Evolutionary conservation across 208 protist genomes (phyloP), one percentile per base, ranked within the genome.

Genomic region (Leishmania aethiopica): DNA sequence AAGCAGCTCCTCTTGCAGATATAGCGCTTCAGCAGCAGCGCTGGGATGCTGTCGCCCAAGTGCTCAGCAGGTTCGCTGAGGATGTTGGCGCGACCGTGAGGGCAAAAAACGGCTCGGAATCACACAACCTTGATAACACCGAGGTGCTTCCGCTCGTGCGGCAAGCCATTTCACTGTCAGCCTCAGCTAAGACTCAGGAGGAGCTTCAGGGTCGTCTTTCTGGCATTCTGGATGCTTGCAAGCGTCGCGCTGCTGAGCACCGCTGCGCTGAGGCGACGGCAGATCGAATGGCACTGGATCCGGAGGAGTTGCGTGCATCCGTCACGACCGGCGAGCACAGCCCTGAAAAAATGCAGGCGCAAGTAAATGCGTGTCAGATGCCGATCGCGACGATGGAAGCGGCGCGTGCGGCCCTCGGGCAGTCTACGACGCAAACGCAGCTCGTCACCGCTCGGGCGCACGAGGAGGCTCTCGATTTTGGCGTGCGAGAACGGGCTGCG

Each of bases 41-140:
- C 32, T 78, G 57, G 47, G 73, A 78, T 13, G 49, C 62, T 28
- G 47, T 83, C 4, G 59, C 49, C 7, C 35, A 74, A 17, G 13
- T 83, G 3, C 22, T 74, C 19, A 32, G 73, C 28, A 42, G 47
- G 37, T 75, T 78, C 32, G 53, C 73, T 28, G 49, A 79, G 73
- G 60, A 62, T 22, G 62, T 75, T 37, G 32, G 45, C 37, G 35
- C 51, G 25, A 74, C 22, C 28, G 42, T 28, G 42, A 25, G 47
- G 25, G 10, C 10, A 25, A 4, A 32, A 42, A 4, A 53, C 25
- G 11, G 5, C 62, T 1, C 15, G 6, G 10, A 60, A 8, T 8
- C 62, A 57, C 49, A 51, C 19, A 11, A 42, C 13, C 1, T n/a
- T 19, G 45, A 11, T 35, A 32, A 13, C 28, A 32, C 40, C 40